Evolutionary conservation across 75 land plant genomes (phyloP).

Genomic region (Picea glauca): DNA sequence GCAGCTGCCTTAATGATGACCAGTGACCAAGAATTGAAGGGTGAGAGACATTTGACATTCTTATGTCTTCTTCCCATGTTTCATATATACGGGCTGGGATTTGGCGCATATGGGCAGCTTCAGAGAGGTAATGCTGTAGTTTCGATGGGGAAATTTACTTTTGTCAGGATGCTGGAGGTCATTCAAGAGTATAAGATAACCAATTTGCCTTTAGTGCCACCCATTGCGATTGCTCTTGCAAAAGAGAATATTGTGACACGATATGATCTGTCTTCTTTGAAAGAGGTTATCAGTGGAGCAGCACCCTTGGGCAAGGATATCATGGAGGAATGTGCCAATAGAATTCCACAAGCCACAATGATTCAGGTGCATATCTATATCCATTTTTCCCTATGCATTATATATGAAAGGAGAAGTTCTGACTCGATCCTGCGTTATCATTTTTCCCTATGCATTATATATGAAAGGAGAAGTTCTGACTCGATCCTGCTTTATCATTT

Average conservation of each 20-base stretch:
- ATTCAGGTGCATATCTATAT: slow-evolving; percentile 32
- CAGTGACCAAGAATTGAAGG: slow-evolving; percentile 24
- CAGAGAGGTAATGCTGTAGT: slow-evolving; percentile 57
- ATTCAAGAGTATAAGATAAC: slow-evolving; percentile 59
- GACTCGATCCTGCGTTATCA: too few relatives aligned
- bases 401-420: too few relatives aligned
- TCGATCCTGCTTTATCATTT: too few relatives aligned
- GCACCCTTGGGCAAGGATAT: slow-evolving; percentile 83
- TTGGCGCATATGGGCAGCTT: slow-evolving; percentile 39
- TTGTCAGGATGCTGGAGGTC: slow-evolving; percentile 34
- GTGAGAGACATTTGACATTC: slow-evolving; percentile 29
- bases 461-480: too few relatives aligned
- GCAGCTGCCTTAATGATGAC: slow-evolving; percentile 27
- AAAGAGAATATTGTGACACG: slow-evolving; percentile 44
- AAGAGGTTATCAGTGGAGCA: slow-evolving; percentile 54
- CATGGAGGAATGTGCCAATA: slow-evolving; percentile 49
- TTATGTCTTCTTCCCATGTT: slow-evolving; percentile 75
- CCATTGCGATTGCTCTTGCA: slow-evolving; percentile 60
- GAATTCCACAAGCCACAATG: slow-evolving; percentile 23
- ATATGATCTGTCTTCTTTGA: slow-evolving; percentile 61
- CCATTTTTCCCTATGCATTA: too few relatives aligned
- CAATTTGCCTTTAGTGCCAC: slow-evolving; percentile 63
- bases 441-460: too few relatives aligned
- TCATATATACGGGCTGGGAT: slow-evolving; percentile 67
- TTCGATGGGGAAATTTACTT: slow-evolving; percentile 47